A percentile compares a stretch with the other conserved stretches of the same genome.
Conservation (phyloP, 768 basidiomycete genomes). For the Pleurotus djamor region DNA sequence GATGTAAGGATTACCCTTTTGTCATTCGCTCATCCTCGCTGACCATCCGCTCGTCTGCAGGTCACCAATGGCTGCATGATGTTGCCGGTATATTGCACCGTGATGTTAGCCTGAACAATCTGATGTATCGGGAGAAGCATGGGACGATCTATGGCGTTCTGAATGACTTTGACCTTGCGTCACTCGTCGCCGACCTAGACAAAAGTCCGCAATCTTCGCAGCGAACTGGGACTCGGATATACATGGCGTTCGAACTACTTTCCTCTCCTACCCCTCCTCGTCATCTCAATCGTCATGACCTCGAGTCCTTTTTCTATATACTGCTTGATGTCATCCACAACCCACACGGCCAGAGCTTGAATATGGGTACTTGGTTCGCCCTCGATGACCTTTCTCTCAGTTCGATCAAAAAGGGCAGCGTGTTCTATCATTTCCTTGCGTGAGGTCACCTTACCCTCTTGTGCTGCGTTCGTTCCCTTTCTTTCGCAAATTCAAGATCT, state of each 20-base stretch:
- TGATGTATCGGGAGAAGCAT: neutral
- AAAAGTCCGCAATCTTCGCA: neutral
- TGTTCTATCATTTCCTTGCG: too few relatives aligned
- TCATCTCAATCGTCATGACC: slow-evolving; percentile 1
- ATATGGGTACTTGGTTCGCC: too few relatives aligned
- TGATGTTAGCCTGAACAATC: slow-evolving; percentile 1
- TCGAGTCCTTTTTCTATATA: slow-evolving; percentile 2
- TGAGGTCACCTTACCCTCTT: too few relatives aligned
- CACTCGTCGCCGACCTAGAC: neutral
- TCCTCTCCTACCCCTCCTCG: neutral
- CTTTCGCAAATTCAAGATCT: too few relatives aligned
- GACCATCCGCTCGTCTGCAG: neutral
- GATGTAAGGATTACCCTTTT: neutral
- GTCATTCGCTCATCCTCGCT: too few relatives aligned
- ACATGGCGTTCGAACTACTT: neutral
- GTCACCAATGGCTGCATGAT: neutral
- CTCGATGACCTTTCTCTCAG: too few relatives aligned
- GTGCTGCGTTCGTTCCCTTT: too few relatives aligned
- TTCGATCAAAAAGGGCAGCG: too few relatives aligned
- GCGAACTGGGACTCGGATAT: neutral
- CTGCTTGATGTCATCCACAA: neutral
- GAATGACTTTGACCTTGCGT: slow-evolving; percentile 6
- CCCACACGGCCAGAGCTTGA: too few relatives aligned
- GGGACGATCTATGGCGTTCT: neutral
- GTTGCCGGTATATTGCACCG: neutral